Conservation (phyloP, 495 filamentous ascomycete species). For the Parathielavia hyrcaniae region DNA sequence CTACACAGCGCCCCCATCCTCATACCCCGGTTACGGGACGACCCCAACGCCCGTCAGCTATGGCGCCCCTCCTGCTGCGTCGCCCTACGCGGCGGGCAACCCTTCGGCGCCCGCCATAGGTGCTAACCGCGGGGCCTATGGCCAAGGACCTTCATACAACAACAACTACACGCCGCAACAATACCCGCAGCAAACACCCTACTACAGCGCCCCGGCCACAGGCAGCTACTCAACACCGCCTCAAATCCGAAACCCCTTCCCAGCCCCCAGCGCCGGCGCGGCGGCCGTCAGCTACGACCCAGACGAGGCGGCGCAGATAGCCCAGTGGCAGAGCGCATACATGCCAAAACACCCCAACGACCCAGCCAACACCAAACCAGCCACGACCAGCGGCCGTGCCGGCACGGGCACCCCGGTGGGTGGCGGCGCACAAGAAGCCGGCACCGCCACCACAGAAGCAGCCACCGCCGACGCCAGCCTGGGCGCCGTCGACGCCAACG, state of each 20-base stretch:
- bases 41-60: constrained; percentile 35
- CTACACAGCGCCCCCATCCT: constrained; percentile 27
- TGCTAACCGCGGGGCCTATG: constrained; percentile 29
- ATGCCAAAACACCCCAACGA: constrained; percentile 48
- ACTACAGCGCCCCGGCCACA: constrained; percentile 25
- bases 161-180: constrained; percentile 43
- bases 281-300: constrained; percentile 57
- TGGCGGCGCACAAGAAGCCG: constrained; percentile 16
- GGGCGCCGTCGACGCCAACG: constrained; percentile 16
- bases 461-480: constrained; percentile 34
- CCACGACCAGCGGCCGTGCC: constrained; percentile 21
- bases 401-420: constrained; percentile 22
- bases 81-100: constrained; percentile 33
- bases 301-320: constrained; percentile 86
- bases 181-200: constrained; percentile 29
- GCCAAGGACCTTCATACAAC: constrained; percentile 33
- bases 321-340: constrained; percentile 95
- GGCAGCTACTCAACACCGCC: constrained; percentile 52
- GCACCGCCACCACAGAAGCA: constrained; percentile 30
- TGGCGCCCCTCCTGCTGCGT: constrained; percentile 31
- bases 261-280: constrained; percentile 50
- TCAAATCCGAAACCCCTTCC: constrained; percentile 83
- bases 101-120: constrained; percentile 28
- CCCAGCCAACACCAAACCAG: constrained; percentile 27
- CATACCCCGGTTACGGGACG: constrained; percentile 31